Evolutionary conservation across 139 green algal genomes (phyloP).

Genomic region (Auxenochlorella pyrenoidosa): DNA sequence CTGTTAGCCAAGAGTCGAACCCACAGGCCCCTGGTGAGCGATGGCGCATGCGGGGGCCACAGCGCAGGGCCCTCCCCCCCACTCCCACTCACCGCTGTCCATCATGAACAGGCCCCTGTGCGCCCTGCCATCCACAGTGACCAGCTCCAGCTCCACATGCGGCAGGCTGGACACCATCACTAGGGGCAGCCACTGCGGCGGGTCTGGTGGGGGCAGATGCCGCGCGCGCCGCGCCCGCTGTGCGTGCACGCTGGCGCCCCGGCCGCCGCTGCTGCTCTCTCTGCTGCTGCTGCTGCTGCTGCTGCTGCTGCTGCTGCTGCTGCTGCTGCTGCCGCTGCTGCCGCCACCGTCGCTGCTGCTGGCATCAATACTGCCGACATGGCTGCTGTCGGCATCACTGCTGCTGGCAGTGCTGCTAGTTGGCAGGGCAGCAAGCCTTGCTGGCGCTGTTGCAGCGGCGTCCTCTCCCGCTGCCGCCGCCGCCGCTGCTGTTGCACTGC

Average conservation of each 20-base stretch:
- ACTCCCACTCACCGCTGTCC: slow-evolving; percentile 4
- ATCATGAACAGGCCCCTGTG: slow-evolving; percentile 26
- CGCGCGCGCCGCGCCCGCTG: not conserved
- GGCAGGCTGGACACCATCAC: slow-evolving; percentile 21
- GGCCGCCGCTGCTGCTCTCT: not conserved
- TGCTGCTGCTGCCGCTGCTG: not conserved
- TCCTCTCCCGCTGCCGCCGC: not conserved
- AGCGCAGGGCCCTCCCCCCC: too few species aligned
- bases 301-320: not conserved
- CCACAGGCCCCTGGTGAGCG: too few species aligned
- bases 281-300: too few species aligned
- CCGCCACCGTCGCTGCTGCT: not conserved
- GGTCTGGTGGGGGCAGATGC: too few species aligned
- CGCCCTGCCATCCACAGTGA: not conserved
- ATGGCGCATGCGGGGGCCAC: too few species aligned
- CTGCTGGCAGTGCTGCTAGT: not conserved
- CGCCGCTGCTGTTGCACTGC: not conserved
- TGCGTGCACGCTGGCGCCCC: not conserved
- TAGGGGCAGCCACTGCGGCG: slow-evolving; percentile 7
- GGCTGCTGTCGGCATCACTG: not conserved
- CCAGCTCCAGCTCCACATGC: slow-evolving; percentile 23
- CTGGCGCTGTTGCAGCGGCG: not conserved
- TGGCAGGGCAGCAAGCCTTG: not conserved
- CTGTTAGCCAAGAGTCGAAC: too few species aligned
- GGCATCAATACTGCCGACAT: too few species aligned